Base-by-base conservation (phyloP, 2,329 filamentous ascomycete species). In the Neofusicoccum laricinum region DNA sequence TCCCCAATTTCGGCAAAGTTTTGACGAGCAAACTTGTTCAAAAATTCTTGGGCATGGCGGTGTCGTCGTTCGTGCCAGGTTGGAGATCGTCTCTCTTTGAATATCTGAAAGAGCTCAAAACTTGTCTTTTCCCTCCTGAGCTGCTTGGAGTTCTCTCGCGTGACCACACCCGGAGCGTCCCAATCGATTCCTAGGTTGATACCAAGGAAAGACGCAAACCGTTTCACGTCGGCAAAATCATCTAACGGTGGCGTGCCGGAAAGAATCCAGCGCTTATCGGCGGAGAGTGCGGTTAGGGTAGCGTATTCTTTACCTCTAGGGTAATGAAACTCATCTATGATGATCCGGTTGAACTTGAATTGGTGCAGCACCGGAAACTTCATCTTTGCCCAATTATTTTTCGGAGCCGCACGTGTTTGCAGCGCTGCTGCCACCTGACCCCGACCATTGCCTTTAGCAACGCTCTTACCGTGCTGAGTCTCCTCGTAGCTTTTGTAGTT, bases 251-350 rank as follows among this genome's bases (percentile, higher is more conserved):
- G 87, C 0, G 88, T 90, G 2, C 85, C 88, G 0, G 87, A 90
- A 1, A 90, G 75, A 6, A 87, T 78, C 87, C 87, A 90, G 62
- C 81, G 82, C 45, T 83, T 85, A 46, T 80, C 76, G 11, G 84
- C 81, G 30, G 79, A 70, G 1, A 88, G 69, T 0, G 75, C 76
- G 6, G 80, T 75, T 4, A 86, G 73, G 0, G 78, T 76, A 0
- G 78, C 71, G 0, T 70, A 71, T 57, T 68, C 73, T 4, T 3
- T 66, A 61, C 30, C 65, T 79, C 74, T 58, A 78, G 84, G 75
- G 66, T 89, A 87, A 0, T 87, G 85, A 67, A 86, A 89, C 67
- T 90, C 88, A 66, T 90, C 88, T 1, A 89, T 77, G 1, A 90
- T 81, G 0, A 90, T 65, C 5, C 88, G 80, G 63, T 84, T 84